Evolutionary conservation across 1,284 basidiomycete species (phyloP).

Genomic region (Jaminaea rosea): DNA sequence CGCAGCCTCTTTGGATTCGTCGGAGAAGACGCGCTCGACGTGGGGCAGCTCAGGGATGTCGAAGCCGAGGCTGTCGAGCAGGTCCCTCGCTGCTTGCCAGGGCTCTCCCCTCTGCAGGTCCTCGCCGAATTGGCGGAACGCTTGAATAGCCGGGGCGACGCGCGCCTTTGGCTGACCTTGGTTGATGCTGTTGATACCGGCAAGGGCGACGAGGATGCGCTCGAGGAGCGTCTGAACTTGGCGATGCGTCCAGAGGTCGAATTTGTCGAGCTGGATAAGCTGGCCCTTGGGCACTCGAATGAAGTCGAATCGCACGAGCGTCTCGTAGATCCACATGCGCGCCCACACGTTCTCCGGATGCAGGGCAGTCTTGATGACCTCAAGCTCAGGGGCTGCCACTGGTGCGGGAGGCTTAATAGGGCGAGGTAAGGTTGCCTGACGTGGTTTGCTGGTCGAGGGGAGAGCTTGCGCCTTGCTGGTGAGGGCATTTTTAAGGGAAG

Average conservation of each 20-base stretch:
- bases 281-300: conserved; percentile 18
- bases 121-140: conserved; percentile 13
- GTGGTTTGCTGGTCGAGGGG: too few species aligned
- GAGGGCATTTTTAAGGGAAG: too few species aligned
- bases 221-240: conserved; percentile 25
- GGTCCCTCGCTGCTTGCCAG: conserved; percentile 18
- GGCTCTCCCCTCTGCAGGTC: conserved; percentile 22
- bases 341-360: conserved; percentile 27
- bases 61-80: conserved; percentile 9
- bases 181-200: conserved; percentile 24
- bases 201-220: conserved; percentile 12
- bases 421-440: not conserved
- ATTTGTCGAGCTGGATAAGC: conserved; percentile 23
- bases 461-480: too few species aligned
- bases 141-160: not conserved
- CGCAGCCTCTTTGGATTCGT: conserved; percentile 3
- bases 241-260: conserved; percentile 28
- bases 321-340: conserved; percentile 37
- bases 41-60: conserved; percentile 7
- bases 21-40: conserved; percentile 15
- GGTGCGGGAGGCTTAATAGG: conserved; percentile 16
- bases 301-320: conserved; percentile 32
- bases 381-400: conserved; percentile 14
- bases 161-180: conserved; percentile 4
- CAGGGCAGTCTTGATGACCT: conserved; percentile 21